These are phyloP conservation scores for Ramaria rubella DNA, from an alignment of 768 basidiomycete species.

Conservation along the genomic window DNA sequence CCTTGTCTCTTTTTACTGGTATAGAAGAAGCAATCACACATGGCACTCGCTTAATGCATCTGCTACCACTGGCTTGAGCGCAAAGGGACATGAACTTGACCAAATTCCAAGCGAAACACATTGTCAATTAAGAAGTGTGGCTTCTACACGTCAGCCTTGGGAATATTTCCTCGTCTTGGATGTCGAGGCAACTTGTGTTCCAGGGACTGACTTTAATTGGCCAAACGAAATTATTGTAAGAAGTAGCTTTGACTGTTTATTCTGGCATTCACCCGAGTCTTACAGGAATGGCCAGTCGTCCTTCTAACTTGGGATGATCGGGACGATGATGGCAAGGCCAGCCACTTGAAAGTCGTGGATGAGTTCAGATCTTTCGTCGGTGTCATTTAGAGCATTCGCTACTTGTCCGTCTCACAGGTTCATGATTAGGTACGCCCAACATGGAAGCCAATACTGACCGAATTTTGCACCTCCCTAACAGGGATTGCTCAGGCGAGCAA, in stretches of 20 bases:
- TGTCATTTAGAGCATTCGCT: neutral
- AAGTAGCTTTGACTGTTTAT: neutral
- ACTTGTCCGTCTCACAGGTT: neutral
- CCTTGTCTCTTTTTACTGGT: neutral
- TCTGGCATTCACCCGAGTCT: neutral
- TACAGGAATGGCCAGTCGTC: constrained; percentile 89
- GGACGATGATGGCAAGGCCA: constrained; percentile 42
- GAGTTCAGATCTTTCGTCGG: constrained; percentile 84
- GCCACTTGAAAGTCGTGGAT: constrained; percentile 58
- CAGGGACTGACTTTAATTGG: constrained; percentile 66
- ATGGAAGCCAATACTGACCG: constrained; percentile 74
- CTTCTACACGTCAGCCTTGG: constrained; percentile 36
- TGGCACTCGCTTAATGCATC: neutral
- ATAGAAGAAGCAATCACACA: neutral
- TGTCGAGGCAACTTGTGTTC: constrained; percentile 78
- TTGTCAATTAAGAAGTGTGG: neutral
- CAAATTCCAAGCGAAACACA: too few species aligned
- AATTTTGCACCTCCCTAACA: constrained; percentile 82
- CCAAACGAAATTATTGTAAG: constrained; percentile 95
- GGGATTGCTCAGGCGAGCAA: constrained; percentile 83
- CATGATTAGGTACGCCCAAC: constrained; percentile 44
- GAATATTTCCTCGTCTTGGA: constrained; percentile 86
- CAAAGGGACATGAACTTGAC: neutral
- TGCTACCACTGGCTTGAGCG: neutral
- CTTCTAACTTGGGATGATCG: constrained; percentile 77